phyloP scores from a whole-genome alignment of 2,329 filamentous ascomycete species.

The Bisporella sp. region DNA sequence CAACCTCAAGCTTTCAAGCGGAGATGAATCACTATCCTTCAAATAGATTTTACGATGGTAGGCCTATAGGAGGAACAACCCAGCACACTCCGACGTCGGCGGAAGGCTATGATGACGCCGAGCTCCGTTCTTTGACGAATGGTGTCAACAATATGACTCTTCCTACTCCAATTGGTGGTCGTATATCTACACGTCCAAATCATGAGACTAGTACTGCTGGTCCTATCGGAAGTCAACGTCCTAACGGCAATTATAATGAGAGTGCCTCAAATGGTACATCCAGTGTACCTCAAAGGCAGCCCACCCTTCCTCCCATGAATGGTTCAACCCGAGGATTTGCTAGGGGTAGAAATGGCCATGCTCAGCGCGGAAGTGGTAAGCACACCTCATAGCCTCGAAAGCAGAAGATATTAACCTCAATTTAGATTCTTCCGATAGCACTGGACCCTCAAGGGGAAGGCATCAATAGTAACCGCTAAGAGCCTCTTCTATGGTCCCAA shows the following conservation, averaged over 20 bases:
- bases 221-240: slow-evolving; percentile 59
- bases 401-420: slow-evolving; percentile 31
- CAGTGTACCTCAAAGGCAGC: slow-evolving; percentile 51
- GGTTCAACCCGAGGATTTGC: slow-evolving; percentile 43
- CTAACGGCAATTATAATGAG: slow-evolving; percentile 30
- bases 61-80: background rate
- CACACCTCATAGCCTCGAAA: background rate
- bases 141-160: background rate
- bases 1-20: slow-evolving; percentile 38
- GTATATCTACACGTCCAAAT: background rate
- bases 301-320: slow-evolving; percentile 50
- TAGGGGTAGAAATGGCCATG: slow-evolving; percentile 53
- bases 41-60: slow-evolving; percentile 12
- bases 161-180: background rate
- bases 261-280: slow-evolving; percentile 20
- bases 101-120: background rate
- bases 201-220: slow-evolving; percentile 30
- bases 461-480: slow-evolving; percentile 8
- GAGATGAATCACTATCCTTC: slow-evolving; percentile 37
- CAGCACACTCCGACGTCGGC: background rate
- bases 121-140: background rate
- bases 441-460: slow-evolving; percentile 21
- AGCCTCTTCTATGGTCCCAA: slow-evolving; percentile 25
- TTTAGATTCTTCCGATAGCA: slow-evolving; percentile 13
- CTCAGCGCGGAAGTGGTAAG: slow-evolving; percentile 50